phyloP scores from a whole-genome alignment of 2,329 filamentous ascomycete species.

The Colletotrichum tamarilloi region DNA sequence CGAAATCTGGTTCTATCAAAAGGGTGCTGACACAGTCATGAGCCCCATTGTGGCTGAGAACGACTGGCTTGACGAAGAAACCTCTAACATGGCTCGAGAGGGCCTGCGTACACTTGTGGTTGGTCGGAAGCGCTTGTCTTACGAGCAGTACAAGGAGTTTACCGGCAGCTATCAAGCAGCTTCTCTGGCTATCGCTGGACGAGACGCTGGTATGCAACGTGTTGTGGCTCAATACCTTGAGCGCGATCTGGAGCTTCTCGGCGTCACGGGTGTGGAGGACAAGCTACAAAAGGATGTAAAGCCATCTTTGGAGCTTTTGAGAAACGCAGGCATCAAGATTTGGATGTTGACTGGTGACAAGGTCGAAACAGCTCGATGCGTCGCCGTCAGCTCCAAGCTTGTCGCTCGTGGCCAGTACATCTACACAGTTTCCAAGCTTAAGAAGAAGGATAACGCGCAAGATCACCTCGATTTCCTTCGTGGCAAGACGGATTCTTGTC shows the following conservation, averaged over 20 bases:
- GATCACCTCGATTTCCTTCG: constrained; percentile 90
- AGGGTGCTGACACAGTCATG: constrained; percentile 99
- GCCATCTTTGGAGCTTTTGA: constrained; percentile 90
- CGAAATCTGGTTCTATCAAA: constrained; percentile 99
- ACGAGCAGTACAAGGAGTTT: constrained; percentile 85
- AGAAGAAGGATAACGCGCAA: constrained; percentile 84
- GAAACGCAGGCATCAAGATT: constrained; percentile 98
- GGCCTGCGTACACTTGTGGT: constrained; percentile 94
- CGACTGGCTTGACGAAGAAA: constrained; percentile 99
- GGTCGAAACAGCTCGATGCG: constrained; percentile 95
- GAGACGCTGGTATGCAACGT: constrained; percentile 83
- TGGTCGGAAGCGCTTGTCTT: constrained; percentile 87
- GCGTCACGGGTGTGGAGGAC: constrained; percentile 98
- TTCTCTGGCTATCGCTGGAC: constrained; percentile 80
- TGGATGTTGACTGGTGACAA: constrained; percentile 99
- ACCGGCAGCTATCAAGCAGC: constrained; percentile 80
- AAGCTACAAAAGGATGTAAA: constrained; percentile 97
- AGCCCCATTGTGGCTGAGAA: constrained; percentile 93
- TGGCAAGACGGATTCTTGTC: constrained; percentile 85
- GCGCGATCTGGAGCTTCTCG: constrained; percentile 87
- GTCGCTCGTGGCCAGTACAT: constrained; percentile 96
- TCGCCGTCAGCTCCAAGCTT: constrained; percentile 93
- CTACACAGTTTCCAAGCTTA: constrained; percentile 89
- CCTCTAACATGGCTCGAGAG: constrained; percentile 99
- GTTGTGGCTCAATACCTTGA: constrained; percentile 87